Evolutionary conservation across 1,284 basidiomycete genomes (phyloP).

Genomic region (Microbotryum violaceum): DNA sequence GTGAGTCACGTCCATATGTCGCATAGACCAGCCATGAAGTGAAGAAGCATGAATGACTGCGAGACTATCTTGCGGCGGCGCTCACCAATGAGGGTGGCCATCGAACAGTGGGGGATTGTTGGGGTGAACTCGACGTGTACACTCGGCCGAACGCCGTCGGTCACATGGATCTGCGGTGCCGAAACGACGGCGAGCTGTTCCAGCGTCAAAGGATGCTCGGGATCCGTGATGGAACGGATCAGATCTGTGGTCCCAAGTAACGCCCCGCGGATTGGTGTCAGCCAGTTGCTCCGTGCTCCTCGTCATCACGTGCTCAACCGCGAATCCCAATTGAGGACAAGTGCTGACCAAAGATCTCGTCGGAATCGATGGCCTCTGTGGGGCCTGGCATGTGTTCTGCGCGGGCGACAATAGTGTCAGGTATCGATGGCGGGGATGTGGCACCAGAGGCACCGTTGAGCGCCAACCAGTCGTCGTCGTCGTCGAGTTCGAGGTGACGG

Average conservation of each 20-base stretch:
- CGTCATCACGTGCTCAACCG: background rate
- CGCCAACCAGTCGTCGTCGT: constrained; percentile 14
- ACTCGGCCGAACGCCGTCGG: constrained; percentile 50
- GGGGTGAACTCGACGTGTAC: constrained; percentile 88
- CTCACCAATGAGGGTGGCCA: constrained; percentile 92
- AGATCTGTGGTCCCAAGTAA: constrained; percentile 48
- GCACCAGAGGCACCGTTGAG: background rate
- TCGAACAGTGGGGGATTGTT: constrained; percentile 95
- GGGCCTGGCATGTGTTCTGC: constrained; percentile 7
- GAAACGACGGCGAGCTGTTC: constrained; percentile 96
- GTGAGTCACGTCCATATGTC: background rate
- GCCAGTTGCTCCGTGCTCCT: too few relatives aligned
- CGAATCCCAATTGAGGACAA: background rate
- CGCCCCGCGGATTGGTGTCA: background rate
- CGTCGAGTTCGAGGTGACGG: constrained; percentile 27
- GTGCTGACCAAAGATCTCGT: constrained; percentile 57
- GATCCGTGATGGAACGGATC: constrained; percentile 86
- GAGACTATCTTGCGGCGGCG: constrained; percentile 3
- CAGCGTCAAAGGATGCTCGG: constrained; percentile 89
- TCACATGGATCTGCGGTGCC: constrained; percentile 71
- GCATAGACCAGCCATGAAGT: background rate
- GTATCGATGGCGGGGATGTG: background rate
- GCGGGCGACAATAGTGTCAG: background rate
- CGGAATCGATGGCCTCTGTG: constrained; percentile 51
- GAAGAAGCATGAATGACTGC: background rate